These are phyloP conservation scores for Alternaria postmessia DNA, from an alignment of 2,329 filamentous ascomycete genomes.

Conservation along the genomic window DNA sequence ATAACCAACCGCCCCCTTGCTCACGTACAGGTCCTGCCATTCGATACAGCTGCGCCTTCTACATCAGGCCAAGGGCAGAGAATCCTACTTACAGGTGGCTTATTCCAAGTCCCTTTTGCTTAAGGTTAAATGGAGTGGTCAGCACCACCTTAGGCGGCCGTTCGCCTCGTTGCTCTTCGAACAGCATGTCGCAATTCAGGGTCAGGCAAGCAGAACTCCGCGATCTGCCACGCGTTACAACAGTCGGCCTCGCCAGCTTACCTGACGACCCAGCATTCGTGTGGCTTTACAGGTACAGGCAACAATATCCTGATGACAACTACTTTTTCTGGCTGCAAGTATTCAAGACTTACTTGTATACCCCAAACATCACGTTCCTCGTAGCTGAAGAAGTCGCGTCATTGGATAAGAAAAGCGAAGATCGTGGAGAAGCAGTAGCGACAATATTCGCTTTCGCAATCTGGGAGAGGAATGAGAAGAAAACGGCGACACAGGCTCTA, in stretches of 20 bases:
- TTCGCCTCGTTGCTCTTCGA: neutral
- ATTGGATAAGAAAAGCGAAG: neutral
- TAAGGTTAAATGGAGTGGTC: neutral
- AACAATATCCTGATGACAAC: neutral
- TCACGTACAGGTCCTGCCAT: neutral
- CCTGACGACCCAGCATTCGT: neutral
- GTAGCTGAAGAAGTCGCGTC: neutral
- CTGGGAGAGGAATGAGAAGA: neutral
- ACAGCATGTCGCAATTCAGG: conserved; percentile 1
- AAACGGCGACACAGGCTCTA: neutral
- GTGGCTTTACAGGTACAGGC: neutral
- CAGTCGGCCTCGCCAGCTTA: neutral
- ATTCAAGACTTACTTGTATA: neutral
- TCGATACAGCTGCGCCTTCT: neutral
- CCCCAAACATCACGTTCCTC: neutral
- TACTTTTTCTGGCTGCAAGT: conserved; percentile 1
- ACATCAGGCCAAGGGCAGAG: neutral
- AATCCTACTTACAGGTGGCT: neutral
- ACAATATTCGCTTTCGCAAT: neutral
- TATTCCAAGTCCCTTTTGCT: neutral
- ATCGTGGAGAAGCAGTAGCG: conserved; percentile 2
- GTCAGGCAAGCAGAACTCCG: neutral
- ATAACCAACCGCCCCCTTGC: neutral
- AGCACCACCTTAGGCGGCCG: neutral
- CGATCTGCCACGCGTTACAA: neutral